Conservation (phyloP, 1,284 basidiomycete genomes). For the Volvariella volvacea region DNA sequence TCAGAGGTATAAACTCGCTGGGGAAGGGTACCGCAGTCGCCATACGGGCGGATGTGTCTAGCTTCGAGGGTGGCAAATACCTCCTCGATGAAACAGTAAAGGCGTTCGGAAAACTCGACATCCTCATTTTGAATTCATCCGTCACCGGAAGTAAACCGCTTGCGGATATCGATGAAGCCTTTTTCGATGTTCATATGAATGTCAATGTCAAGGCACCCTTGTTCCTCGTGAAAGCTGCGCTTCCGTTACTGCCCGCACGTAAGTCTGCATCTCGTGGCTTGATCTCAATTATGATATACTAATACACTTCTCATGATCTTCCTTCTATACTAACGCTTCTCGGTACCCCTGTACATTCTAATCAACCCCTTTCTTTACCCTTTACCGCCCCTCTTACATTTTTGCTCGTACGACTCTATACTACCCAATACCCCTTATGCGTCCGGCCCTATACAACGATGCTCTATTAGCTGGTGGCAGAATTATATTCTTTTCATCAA, state of each 20-base stretch:
- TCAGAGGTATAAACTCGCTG: constrained; percentile 32
- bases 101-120: constrained; percentile 45
- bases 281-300: constrained; percentile 2
- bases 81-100: constrained; percentile 41
- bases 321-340: too few relatives aligned
- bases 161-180: constrained; percentile 39
- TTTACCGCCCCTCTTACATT: neutral
- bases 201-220: constrained; percentile 53
- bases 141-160: constrained; percentile 42
- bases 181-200: constrained; percentile 42
- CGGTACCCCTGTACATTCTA: too few relatives aligned
- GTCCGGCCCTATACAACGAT: too few relatives aligned
- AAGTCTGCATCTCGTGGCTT: constrained; percentile 12
- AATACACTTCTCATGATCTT: neutral
- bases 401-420: too few relatives aligned
- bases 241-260: constrained; percentile 36
- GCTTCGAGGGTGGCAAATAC: constrained; percentile 32
- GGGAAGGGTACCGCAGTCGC: constrained; percentile 41
- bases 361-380: too few relatives aligned
- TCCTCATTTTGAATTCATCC: constrained; percentile 49
- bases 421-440: too few relatives aligned
- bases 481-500: constrained; percentile 50
- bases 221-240: constrained; percentile 45
- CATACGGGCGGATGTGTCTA: constrained; percentile 46
- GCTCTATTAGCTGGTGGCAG: constrained; percentile 45